Percentiles rank a stretch among this genome's conserved stretches.
These are phyloP conservation scores for Trametes cubensis DNA, from an alignment of 768 basidiomycete species.

Conservation along the genomic window DNA sequence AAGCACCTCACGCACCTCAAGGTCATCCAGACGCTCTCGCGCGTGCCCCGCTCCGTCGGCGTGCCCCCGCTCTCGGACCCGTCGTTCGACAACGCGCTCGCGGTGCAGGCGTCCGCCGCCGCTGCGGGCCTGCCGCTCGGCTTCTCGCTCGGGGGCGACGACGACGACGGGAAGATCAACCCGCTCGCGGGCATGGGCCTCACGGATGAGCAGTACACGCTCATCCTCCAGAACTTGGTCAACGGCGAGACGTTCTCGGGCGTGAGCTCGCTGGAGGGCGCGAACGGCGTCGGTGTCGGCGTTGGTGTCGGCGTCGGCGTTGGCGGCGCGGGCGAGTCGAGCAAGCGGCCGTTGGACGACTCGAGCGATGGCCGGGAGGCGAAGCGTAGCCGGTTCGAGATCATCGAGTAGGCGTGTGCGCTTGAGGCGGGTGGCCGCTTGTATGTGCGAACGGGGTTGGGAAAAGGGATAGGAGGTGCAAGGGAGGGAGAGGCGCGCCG, in stretches of 20 bases:
- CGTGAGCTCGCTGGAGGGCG: conserved; percentile 34
- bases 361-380: conserved; percentile 37
- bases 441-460: neutral
- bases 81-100: conserved; percentile 57
- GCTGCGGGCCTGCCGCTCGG: conserved; percentile 21
- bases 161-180: conserved; percentile 65
- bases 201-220: conserved; percentile 83
- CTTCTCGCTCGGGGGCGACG: conserved; percentile 32
- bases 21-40: conserved; percentile 77
- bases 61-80: conserved; percentile 62
- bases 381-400: conserved; percentile 45
- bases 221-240: conserved; percentile 75
- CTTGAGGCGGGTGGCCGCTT: neutral
- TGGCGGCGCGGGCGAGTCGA: conserved; percentile 21
- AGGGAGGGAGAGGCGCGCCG: conserved; percentile 2
- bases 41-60: conserved; percentile 65
- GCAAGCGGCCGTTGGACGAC: conserved; percentile 37
- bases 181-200: conserved; percentile 88
- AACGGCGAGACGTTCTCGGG: conserved; percentile 61
- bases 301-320: neutral
- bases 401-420: conserved; percentile 34
- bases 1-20: conserved; percentile 90
- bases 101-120: conserved; percentile 39
- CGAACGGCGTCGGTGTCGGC: conserved; percentile 20
- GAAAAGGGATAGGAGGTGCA: neutral